A percentile compares a stretch with the other conserved stretches of the same genome.
Evolutionary conservation across 257 asterid genomes (phyloP).

Genomic region (Knoxia roxburghii): DNA sequence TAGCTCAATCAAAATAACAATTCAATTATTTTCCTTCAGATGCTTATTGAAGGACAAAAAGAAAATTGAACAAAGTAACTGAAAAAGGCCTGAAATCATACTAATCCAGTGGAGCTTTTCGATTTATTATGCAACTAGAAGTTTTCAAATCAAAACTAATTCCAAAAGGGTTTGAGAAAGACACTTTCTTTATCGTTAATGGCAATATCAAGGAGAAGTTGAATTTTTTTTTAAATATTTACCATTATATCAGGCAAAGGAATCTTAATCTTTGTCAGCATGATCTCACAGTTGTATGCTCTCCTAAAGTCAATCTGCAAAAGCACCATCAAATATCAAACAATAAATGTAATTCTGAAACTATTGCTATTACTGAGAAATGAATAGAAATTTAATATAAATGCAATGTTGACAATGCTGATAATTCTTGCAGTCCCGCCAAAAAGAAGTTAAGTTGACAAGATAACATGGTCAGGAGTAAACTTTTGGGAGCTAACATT

Average conservation of each 20-base stretch:
- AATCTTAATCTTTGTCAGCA: conserved; percentile 85
- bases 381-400: background rate
- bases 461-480: too few relatives aligned
- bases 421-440: too few relatives aligned
- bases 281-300: conserved; percentile 89
- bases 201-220: background rate
- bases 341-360: background rate
- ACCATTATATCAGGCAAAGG: conserved; percentile 78
- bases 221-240: too few relatives aligned
- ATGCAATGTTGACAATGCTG: background rate
- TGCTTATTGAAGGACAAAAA: background rate
- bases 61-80: background rate
- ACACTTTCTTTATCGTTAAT: background rate
- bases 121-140: too few relatives aligned
- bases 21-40: background rate
- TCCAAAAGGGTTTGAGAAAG: background rate
- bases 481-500: background rate
- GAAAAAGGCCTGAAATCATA: too few relatives aligned
- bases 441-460: too few relatives aligned
- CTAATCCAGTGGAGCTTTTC: too few relatives aligned
- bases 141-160: too few relatives aligned
- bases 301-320: conserved; percentile 79
- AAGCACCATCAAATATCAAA: background rate
- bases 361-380: background rate
- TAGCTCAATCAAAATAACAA: too few relatives aligned